Percentiles rank a stretch among this genome's conserved stretches.
Evolutionary conservation across 768 basidiomycete species (phyloP).

Genomic region (Tricholoma furcatifolium): DNA sequence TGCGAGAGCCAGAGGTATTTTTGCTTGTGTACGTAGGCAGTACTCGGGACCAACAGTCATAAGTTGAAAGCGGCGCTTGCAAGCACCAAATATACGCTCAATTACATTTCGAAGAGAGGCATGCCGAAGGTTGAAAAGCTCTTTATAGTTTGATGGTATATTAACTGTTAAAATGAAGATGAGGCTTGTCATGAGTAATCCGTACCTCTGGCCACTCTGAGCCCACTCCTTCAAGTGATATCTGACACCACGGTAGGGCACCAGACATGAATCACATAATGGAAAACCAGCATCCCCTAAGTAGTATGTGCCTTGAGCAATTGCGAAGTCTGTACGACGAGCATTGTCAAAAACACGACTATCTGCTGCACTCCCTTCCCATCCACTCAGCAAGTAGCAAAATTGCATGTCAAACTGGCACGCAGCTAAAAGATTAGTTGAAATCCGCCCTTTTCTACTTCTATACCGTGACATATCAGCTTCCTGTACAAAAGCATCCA

Average conservation of each 20-base stretch:
- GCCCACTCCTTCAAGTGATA: conserved; percentile 30
- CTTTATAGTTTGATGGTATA: conserved; percentile 34
- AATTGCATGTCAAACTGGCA: conserved; percentile 34
- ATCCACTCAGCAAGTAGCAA: conserved; percentile 36
- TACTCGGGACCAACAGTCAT: conserved; percentile 15
- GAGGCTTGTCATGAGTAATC: neutral
- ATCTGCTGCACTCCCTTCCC: conserved; percentile 40
- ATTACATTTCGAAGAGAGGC: conserved; percentile 36
- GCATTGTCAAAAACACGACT: conserved; percentile 29
- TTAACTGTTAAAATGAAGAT: conserved; percentile 8
- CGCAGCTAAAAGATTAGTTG: conserved; percentile 36
- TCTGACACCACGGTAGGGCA: conserved; percentile 34
- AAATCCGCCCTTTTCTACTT: conserved; percentile 31
- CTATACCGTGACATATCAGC: conserved; percentile 12
- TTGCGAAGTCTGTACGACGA: conserved; percentile 21
- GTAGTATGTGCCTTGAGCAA: conserved; percentile 31
- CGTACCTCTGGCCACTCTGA: conserved; percentile 8
- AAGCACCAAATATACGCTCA: conserved; percentile 29
- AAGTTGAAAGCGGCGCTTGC: conserved; percentile 21
- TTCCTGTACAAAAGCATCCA: conserved; percentile 19
- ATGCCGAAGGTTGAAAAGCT: conserved; percentile 43
- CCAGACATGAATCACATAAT: conserved; percentile 29
- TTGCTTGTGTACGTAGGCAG: conserved; percentile 18
- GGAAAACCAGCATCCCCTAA: conserved; percentile 38
- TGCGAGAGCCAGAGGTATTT: conserved; percentile 20